phyloP scores from a whole-genome alignment of 192 early-diverging fungal genomes.

The Coemansia nantahalensis region DNA sequence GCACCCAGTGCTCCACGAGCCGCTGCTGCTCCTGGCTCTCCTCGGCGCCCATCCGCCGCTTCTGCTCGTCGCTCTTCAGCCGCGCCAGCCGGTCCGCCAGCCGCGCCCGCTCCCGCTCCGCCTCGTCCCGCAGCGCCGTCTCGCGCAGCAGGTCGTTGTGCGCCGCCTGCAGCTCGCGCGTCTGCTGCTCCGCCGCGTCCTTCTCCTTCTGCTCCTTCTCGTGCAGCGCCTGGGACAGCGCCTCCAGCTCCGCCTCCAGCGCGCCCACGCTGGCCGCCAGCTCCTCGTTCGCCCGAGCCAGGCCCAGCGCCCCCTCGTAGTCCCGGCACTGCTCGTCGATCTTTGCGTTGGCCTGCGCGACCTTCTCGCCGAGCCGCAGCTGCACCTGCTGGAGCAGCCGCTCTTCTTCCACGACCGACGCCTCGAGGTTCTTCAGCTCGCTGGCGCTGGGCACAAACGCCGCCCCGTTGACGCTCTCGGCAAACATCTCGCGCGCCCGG shows the following conservation, averaged over 20 bases:
- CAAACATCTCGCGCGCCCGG: slow-evolving; percentile 39
- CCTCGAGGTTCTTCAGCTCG: slow-evolving; percentile 49
- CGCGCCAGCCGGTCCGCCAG: slow-evolving; percentile 31
- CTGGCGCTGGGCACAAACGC: slow-evolving; percentile 38
- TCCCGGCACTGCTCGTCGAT: slow-evolving; percentile 28
- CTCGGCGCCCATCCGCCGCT: slow-evolving; percentile 29
- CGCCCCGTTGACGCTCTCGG: slow-evolving; percentile 37
- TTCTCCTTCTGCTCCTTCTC: slow-evolving; percentile 42
- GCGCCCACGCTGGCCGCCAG: slow-evolving; percentile 17
- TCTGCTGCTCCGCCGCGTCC: slow-evolving; percentile 45
- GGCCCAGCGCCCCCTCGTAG: slow-evolving; percentile 24
- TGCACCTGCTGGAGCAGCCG: slow-evolving; percentile 45
- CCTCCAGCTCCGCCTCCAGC: slow-evolving; percentile 40
- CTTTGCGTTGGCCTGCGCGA: slow-evolving; percentile 24
- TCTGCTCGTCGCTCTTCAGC: slow-evolving; percentile 48
- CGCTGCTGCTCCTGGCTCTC: slow-evolving; percentile 53
- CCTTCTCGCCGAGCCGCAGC: slow-evolving; percentile 33
- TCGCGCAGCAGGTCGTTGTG: slow-evolving; percentile 53
- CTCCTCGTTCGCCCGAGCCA: slow-evolving; percentile 29
- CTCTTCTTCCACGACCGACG: slow-evolving; percentile 46
- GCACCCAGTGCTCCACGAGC: slow-evolving; percentile 43
- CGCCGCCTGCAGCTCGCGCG: slow-evolving; percentile 43
- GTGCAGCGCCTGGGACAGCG: slow-evolving; percentile 18
- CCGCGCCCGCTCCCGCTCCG: slow-evolving; percentile 35
- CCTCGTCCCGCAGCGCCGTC: slow-evolving; percentile 38